Evolutionary conservation across 2,329 filamentous ascomycete genomes (phyloP).

Genomic region (Simplicillium aogashimaense): DNA sequence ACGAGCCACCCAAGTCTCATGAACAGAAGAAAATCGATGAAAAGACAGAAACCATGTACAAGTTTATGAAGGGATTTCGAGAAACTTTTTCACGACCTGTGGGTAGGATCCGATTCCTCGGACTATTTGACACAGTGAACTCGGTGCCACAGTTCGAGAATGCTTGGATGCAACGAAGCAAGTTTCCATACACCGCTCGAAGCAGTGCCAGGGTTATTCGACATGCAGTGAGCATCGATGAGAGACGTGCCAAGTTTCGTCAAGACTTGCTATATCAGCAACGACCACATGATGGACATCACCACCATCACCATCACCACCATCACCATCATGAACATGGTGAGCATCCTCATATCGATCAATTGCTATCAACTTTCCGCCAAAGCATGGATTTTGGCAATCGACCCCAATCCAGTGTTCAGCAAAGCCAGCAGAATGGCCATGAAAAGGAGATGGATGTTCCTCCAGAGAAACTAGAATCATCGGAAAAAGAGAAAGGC

Average conservation of each 20-base stretch:
- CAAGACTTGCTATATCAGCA: slow-evolving; percentile 57
- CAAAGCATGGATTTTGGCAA: slow-evolving; percentile 7
- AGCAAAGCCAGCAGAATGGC: neutral
- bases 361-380: slow-evolving; percentile 10
- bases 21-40: slow-evolving; percentile 11
- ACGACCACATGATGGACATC: slow-evolving; percentile 4
- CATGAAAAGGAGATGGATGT: neutral
- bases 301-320: slow-evolving; percentile 10
- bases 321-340: slow-evolving; percentile 9
- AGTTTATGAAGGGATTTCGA: slow-evolving; percentile 69
- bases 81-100: slow-evolving; percentile 74
- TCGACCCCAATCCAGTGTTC: neutral
- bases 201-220: slow-evolving; percentile 52
- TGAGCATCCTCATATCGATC: slow-evolving; percentile 5
- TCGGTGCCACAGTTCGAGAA: slow-evolving; percentile 69
- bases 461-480: neutral
- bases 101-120: slow-evolving; percentile 63
- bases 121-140: slow-evolving; percentile 76
- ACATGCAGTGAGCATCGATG: slow-evolving; percentile 62
- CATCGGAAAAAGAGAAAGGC: neutral
- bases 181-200: slow-evolving; percentile 58
- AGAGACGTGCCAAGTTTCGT: slow-evolving; percentile 61
- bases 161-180: slow-evolving; percentile 68
- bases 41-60: slow-evolving; percentile 43
- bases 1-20: slow-evolving; percentile 31